Evolutionary conservation across 2,329 filamentous ascomycete genomes (phyloP), one percentile per base, ranked within the genome.

Genomic region (Alternaria longipes): DNA sequence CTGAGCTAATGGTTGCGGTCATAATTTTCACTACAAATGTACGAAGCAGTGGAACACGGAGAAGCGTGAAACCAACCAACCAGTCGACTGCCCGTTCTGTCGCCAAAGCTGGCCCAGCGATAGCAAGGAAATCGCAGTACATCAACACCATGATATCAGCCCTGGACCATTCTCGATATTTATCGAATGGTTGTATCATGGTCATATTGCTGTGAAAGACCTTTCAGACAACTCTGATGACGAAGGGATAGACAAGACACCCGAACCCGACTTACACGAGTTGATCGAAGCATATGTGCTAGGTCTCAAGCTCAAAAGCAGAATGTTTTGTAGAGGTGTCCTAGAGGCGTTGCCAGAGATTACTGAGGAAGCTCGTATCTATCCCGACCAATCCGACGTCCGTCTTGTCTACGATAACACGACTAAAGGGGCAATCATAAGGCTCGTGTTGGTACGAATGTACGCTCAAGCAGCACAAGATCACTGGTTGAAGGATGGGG

Each of bases 1-100:
- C 5, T 51, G 54, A 26, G n/a, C 44, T 47, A 44, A 22, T 3
- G n/a, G 14, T 32, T 56, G 54, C n/a, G 54, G 54, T n/a, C 18
- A 22, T 8, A 50, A 56, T 9, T 42, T 56, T 14, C 44, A 56
- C 24, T 12, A 30, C 2, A 22, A 11, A 1, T 50, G 54, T 18
- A 42, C 49, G 5, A 9, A 34, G 11, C 6, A 16, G 4, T 50
- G 26, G 36, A 56, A 14, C 6, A 16, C 8, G 3, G n/a, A 49
- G 22, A 36, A 24, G 20, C 12, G 14, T n/a, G 9, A 24, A 24
- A 9, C 26, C 12, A 16, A 4, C 14, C 34, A 46, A 32, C 26
- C 5, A n/a, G 26, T 22, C n/a, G 12, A 22, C 6, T 56, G 54
- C 30, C 54, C 54, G 1, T 41, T 42, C 11, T 56, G 54, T 16